A percentile compares a stretch with the other conserved stretches of the same genome.
Evolutionary conservation across 108 stramenopile species (phyloP).

Genomic region (Cylindrotheca closterium): DNA sequence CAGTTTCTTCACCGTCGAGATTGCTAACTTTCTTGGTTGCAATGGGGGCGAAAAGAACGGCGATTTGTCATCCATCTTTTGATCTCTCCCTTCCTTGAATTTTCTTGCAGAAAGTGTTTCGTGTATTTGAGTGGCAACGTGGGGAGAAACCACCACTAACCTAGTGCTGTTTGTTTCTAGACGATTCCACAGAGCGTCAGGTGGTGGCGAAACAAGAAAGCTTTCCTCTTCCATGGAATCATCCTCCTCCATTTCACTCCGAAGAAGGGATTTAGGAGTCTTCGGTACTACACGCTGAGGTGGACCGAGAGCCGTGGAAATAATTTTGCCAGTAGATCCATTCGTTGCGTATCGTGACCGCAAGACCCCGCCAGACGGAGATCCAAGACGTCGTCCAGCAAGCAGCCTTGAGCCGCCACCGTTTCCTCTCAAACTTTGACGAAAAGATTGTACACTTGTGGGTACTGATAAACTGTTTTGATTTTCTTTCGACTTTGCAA

Average conservation of each 20-base stretch:
- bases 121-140: slow-evolving; percentile 23
- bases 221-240: slow-evolving; percentile 22
- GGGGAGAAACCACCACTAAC: slow-evolving; percentile 30
- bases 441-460: slow-evolving; percentile 13
- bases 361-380: neutral
- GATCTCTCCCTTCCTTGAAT: neutral
- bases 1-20: no score
- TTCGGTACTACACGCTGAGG: slow-evolving; percentile 28
- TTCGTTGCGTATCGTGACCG: no score
- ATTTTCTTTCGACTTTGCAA: neutral
- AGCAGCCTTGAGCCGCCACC: neutral
- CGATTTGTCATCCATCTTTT: neutral
- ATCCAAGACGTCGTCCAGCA: neutral
- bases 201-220: slow-evolving; percentile 33
- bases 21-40: slow-evolving; percentile 4
- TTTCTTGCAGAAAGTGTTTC: slow-evolving; percentile 13
- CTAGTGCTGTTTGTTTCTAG: slow-evolving; percentile 8
- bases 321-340: no score
- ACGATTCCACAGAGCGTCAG: slow-evolving; percentile 29
- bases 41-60: slow-evolving; percentile 10
- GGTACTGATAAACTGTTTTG: slow-evolving; percentile 1
- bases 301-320: slow-evolving; percentile 16
- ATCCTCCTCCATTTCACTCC: slow-evolving; percentile 26
- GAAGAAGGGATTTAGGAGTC: slow-evolving; percentile 39
- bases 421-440: slow-evolving; percentile 21